Percentiles rank a stretch among this genome's conserved stretches.
Evolutionary conservation across 83 land plant species (phyloP).

Genomic region (Picea mariana): DNA sequence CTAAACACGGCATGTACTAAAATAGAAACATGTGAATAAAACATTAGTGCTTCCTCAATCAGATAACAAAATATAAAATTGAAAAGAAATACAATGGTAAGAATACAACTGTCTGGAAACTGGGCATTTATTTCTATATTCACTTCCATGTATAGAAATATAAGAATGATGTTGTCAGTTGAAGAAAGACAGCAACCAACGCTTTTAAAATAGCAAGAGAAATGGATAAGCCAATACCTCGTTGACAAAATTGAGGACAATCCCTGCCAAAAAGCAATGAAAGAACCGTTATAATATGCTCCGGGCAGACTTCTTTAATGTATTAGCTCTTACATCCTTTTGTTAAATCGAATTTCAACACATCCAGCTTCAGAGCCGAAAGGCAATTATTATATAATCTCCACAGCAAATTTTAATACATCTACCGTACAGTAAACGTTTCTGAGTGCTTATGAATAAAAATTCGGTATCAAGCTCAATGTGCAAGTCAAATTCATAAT

Average conservation of each 20-base stretch:
- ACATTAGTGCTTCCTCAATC: neutral
- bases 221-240: slow-evolving; percentile 49
- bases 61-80: neutral
- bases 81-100: slow-evolving; percentile 1
- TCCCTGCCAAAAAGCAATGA: slow-evolving; percentile 40
- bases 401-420: neutral
- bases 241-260: slow-evolving; percentile 77
- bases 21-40: neutral
- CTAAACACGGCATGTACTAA: neutral
- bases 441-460: neutral
- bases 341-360: neutral
- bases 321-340: neutral
- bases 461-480: neutral
- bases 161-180: neutral
- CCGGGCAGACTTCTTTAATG: neutral
- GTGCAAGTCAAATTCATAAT: neutral
- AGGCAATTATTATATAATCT: neutral
- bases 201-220: neutral
- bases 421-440: neutral
- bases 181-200: neutral
- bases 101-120: neutral
- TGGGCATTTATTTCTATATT: neutral
- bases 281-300: neutral
- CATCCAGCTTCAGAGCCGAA: neutral
- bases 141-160: neutral